A percentile compares a stretch with the other conserved stretches of the same genome.
Evolutionary conservation across 148 eudicot species (phyloP).

Genomic region (Persicaria tinctoria): DNA sequence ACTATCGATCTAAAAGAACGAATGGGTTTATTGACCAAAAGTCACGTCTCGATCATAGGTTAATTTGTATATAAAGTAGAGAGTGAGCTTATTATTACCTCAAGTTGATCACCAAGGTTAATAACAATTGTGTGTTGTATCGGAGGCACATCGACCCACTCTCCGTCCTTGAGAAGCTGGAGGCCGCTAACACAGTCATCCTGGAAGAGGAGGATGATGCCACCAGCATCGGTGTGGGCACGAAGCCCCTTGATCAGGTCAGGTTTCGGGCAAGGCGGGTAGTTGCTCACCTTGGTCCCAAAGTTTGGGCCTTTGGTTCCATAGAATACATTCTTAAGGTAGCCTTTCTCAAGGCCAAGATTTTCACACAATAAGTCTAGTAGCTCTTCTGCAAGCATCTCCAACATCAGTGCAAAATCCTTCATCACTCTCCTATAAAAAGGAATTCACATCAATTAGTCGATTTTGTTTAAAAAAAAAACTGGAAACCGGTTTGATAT

Average conservation of each 20-base stretch:
- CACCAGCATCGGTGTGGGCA: conserved; percentile 83
- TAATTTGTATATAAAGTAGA: too few species aligned
- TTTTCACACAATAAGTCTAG: conserved; percentile 71
- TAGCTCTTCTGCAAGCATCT: conserved; percentile 65
- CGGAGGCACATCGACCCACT: conserved; percentile 73
- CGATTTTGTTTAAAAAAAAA: too few species aligned
- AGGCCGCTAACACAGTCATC: conserved; percentile 72
- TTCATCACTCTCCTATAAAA: conserved; percentile 52
- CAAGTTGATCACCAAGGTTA: conserved; percentile 76
- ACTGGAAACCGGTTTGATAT: too few species aligned
- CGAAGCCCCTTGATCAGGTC: conserved; percentile 70
- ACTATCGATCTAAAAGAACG: too few species aligned
- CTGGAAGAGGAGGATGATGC: conserved; percentile 71
- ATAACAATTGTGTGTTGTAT: conserved; percentile 74
- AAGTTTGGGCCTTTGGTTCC: conserved; percentile 60
- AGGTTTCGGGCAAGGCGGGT: conserved; percentile 75
- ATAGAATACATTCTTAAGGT: conserved; percentile 56
- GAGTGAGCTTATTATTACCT: conserved; percentile 24
- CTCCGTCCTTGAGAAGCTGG: conserved; percentile 59
- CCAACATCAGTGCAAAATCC: conserved; percentile 50
- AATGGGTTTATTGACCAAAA: too few species aligned
- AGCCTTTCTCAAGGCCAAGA: conserved; percentile 70
- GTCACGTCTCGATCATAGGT: too few species aligned
- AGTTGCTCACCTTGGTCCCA: conserved; percentile 72
- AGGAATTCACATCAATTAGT: too few species aligned